A percentile compares a stretch with the other conserved stretches of the same genome.
Evolutionary conservation across 257 asterid genomes (phyloP).

Genomic region (Capsicum baccatum): DNA sequence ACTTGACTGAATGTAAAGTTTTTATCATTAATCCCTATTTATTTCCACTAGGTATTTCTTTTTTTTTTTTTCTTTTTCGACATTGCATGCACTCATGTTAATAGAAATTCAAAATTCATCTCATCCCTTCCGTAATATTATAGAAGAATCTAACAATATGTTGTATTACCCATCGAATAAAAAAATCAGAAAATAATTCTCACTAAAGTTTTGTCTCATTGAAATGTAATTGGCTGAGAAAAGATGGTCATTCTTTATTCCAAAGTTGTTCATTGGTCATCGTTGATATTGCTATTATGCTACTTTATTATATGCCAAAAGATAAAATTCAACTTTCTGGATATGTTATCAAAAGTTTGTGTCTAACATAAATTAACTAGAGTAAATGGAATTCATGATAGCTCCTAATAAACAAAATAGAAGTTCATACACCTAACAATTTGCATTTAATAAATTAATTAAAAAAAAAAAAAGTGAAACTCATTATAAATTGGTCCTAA

Average conservation of each 20-base stretch:
- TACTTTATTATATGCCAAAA: background rate
- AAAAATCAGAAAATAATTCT: background rate
- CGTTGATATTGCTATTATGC: background rate
- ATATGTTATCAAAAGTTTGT: background rate
- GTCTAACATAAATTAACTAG: background rate
- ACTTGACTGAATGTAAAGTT: no score
- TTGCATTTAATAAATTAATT: background rate
- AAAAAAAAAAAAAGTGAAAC: background rate
- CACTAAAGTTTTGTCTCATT: background rate
- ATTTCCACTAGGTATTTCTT: no score
- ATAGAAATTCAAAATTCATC: no score
- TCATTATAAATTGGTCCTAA: constrained; percentile 15
- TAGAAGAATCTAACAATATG: constrained; percentile 3
- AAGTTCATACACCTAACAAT: constrained; percentile 5
- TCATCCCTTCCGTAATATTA: no score
- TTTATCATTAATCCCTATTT: no score
- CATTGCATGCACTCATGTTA: no score
- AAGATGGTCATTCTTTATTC: constrained; percentile 4
- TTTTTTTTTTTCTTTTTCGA: no score
- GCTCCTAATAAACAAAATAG: constrained; percentile 1
- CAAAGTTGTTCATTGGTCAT: background rate
- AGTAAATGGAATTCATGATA: background rate
- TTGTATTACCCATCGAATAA: background rate
- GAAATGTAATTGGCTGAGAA: background rate
- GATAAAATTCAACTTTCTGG: background rate